These are phyloP conservation scores for Puccinia novopanici DNA, from an alignment of 1,284 basidiomycete genomes.

Conservation along the genomic window DNA sequence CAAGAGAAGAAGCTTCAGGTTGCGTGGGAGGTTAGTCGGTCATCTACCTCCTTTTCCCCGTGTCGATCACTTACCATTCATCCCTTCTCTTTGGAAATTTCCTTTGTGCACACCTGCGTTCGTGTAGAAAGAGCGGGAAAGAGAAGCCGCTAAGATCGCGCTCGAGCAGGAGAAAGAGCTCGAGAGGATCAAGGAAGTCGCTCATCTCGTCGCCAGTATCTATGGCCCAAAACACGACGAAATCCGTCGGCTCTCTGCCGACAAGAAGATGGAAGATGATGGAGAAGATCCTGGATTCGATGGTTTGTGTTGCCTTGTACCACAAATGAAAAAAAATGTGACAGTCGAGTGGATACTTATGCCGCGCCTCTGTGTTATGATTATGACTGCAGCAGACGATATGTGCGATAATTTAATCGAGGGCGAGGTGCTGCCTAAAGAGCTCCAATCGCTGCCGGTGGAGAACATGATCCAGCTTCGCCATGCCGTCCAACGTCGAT, in stretches of 20 bases:
- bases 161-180: conserved; percentile 30
- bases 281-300: conserved; percentile 29
- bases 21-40: conserved; percentile 32
- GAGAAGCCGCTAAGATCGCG: conserved; percentile 4
- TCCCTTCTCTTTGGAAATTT: background rate
- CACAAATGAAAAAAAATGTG: background rate
- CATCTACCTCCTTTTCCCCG: background rate
- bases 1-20: conserved; percentile 29
- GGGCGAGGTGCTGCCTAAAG: background rate
- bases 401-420: conserved; percentile 30
- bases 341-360: no score
- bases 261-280: background rate
- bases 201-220: background rate
- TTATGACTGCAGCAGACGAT: conserved; percentile 19
- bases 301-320: conserved; percentile 20
- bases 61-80: background rate
- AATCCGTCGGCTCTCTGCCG: background rate
- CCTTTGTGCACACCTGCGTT: background rate
- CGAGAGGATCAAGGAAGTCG: conserved; percentile 2
- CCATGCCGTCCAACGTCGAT: background rate
- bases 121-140: conserved; percentile 28
- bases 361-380: background rate
- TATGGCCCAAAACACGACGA: background rate
- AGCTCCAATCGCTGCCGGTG: background rate
- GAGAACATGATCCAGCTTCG: background rate